A percentile compares a stretch with the other conserved stretches of the same genome.
phyloP scores from a whole-genome alignment of 495 filamentous ascomycete genomes.

The Penicillium maclennaniae region DNA sequence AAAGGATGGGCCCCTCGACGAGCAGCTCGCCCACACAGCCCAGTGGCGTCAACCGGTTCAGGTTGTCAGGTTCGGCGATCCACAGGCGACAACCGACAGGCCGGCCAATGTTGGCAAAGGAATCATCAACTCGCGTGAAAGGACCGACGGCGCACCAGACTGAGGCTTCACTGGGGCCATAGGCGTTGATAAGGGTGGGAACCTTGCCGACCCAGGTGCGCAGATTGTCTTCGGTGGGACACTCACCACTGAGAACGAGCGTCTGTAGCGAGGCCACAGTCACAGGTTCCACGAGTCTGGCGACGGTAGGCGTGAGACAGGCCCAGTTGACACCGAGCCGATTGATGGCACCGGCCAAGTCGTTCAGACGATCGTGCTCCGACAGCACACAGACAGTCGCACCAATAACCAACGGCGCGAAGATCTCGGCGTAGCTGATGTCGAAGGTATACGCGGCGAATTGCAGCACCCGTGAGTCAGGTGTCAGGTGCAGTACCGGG shows the following conservation, averaged over 20 bases:
- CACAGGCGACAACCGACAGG: not conserved
- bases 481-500: constrained; percentile 16
- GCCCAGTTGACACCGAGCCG: no score
- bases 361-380: no score
- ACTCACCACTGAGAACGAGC: no score
- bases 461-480: no score
- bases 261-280: no score
- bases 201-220: not conserved
- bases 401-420: constrained; percentile 36
- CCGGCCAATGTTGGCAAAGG: constrained; percentile 3
- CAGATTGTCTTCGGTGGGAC: no score
- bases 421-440: constrained; percentile 31
- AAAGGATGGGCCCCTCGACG: constrained; percentile 16
- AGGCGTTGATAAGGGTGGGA: constrained; percentile 1
- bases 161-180: not conserved
- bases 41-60: constrained; percentile 31
- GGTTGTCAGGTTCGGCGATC: constrained; percentile 22
- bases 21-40: constrained; percentile 46
- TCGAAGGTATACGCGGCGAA: constrained; percentile 41
- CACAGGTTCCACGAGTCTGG: no score
- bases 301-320: no score
- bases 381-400: constrained; percentile 9
- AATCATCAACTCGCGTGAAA: no score
- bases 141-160: not conserved
- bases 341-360: no score